Percentiles rank a stretch among this genome's conserved stretches.
These are phyloP conservation scores for Cutaneotrichosporon dermatis DNA, from an alignment of 1,284 basidiomycete genomes.

Conservation along the genomic window DNA sequence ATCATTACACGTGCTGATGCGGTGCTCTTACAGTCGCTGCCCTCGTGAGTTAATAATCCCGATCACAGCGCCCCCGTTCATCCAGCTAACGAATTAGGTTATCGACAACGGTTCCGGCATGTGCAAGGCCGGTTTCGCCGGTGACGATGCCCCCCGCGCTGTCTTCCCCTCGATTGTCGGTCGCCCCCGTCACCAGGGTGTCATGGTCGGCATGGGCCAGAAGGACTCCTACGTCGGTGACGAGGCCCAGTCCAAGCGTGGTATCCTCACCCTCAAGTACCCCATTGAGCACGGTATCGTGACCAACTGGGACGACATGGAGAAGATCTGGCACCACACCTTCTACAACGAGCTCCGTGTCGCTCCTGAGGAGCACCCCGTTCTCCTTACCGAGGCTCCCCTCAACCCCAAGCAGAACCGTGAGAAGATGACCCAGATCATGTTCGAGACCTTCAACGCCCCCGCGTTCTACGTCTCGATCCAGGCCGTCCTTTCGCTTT, in stretches of 20 bases:
- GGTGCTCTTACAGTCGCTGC: conserved; percentile 27
- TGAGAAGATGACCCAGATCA: conserved; percentile 96
- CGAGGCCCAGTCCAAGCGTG: conserved; percentile 92
- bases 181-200: conserved; percentile 85
- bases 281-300: conserved; percentile 72
- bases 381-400: conserved; percentile 91
- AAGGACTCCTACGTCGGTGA: conserved; percentile 88
- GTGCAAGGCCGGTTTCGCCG: conserved; percentile 86
- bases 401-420: conserved; percentile 91
- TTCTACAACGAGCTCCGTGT: conserved; percentile 83
- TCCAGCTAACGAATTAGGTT: conserved; percentile 50
- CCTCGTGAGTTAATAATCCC: conserved; percentile 25
- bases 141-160: conserved; percentile 71
- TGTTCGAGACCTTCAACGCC: conserved; percentile 95
- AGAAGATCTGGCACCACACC: conserved; percentile 91
- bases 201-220: conserved; percentile 85
- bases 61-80: no score
- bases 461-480: conserved; percentile 91
- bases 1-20: no score
- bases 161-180: conserved; percentile 84
- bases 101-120: conserved; percentile 85
- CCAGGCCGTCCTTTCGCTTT: conserved; percentile 87
- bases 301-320: conserved; percentile 96
- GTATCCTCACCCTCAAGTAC: conserved; percentile 87
- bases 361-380: conserved; percentile 79